Evolutionary conservation across 139 green algal genomes (phyloP), one percentile per base, ranked within the genome.

Genomic region (Asterochloris sp.): DNA sequence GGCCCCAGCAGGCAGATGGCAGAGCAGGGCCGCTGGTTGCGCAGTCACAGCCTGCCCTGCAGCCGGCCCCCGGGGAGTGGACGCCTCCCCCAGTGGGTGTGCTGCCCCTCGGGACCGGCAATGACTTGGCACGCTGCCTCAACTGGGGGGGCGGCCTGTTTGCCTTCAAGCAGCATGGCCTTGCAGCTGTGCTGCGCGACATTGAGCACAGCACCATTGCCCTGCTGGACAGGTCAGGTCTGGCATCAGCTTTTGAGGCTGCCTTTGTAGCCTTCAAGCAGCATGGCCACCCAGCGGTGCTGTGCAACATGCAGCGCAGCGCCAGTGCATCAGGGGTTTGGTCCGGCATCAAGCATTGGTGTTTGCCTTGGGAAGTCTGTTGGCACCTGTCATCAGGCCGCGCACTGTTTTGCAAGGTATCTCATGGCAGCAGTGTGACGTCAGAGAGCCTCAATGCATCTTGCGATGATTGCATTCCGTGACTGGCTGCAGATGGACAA

Each of bases 41-140:
- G 6, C 38, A 54, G 38, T 54, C 38, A 54, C 38, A 54, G 38
- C 38, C 66, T 71, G 66, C 17, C 24, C 12, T 69, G 83, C 69
- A 60, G 73, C 47, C 76, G 2, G 38, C 14, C 19, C 38, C 67
- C 54, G 60, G 68, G 76, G 54, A 80, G 13, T 92, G 88, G 84
- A 78, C 62, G 67, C 88, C 88, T 16, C 92, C 94, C 4, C 93
- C 94, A 0, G 86, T 98, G 17, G 93, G 88, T 0, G 81, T 98
- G 16, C 79, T 97, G 24, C 94, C 94, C 1, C 88, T 97, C 28
- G 94, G 94, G 27, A 97, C 94, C 54, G 92, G 94, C 83, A 98
- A 98, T 82, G 94, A 98, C 85, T 88, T 98, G 63, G 94, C 94
- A 0, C 88, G 94, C 13, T 94, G 93, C 69, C 83, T 98, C 28